Conservation (phyloP, 106 monocot genomes). For the Dioscorea dumetorum region DNA sequence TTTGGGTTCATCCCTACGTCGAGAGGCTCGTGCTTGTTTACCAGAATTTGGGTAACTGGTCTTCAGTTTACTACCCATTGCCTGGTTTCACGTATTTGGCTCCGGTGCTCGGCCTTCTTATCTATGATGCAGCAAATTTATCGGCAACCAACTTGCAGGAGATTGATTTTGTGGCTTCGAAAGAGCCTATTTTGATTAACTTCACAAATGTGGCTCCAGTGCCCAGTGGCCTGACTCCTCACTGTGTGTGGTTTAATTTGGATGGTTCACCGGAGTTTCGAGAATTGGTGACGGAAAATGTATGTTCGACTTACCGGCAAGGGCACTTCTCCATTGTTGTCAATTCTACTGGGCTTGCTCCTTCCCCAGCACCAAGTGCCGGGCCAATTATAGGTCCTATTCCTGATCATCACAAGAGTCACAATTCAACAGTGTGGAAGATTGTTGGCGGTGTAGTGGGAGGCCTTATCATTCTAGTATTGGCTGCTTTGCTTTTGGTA, state of each 20-base stretch:
- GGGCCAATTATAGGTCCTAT: background rate
- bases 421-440: constrained; percentile 46
- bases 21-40: constrained; percentile 78
- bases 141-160: constrained; percentile 40
- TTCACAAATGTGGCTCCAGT: constrained; percentile 26
- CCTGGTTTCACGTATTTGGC: constrained; percentile 55
- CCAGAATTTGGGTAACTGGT: constrained; percentile 79
- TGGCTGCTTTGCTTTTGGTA: constrained; percentile 28
- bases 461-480: constrained; percentile 30
- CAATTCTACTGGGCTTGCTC: constrained; percentile 35
- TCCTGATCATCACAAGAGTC: background rate
- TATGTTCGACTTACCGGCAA: constrained; percentile 38
- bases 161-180: constrained; percentile 36
- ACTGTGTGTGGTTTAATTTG: constrained; percentile 61
- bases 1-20: constrained; percentile 56
- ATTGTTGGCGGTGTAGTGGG: constrained; percentile 37
- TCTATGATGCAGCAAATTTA: constrained; percentile 64
- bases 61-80: constrained; percentile 53
- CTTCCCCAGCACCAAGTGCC: constrained; percentile 20
- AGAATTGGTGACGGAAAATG: constrained; percentile 37
- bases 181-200: constrained; percentile 44
- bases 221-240: constrained; percentile 14
- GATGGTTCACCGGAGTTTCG: constrained; percentile 47
- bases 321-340: constrained; percentile 82
- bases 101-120: constrained; percentile 71